Percentiles rank a stretch among this genome's conserved stretches.
Evolutionary conservation across 2,329 filamentous ascomycete genomes (phyloP).

Genomic region (Ascomycota sp.): DNA sequence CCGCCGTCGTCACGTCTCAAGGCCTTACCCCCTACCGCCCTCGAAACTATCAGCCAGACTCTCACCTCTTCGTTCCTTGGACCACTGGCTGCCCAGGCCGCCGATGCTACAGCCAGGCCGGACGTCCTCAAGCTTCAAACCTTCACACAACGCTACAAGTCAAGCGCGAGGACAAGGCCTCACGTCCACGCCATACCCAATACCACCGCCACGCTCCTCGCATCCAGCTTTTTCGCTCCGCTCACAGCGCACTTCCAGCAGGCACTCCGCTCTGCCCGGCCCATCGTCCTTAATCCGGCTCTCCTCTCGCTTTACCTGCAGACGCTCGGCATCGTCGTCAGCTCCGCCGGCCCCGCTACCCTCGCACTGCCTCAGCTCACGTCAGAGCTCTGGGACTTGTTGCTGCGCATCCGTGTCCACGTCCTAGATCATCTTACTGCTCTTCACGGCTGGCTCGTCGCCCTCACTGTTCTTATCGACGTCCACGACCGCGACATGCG

Average conservation of each 20-base stretch:
- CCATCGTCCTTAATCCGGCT: slow-evolving; percentile 50
- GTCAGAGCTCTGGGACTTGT: slow-evolving; percentile 62
- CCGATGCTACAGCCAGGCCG: slow-evolving; percentile 61
- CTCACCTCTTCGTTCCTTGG: slow-evolving; percentile 56
- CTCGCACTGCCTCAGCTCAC: slow-evolving; percentile 63
- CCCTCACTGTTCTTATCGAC: slow-evolving; percentile 61
- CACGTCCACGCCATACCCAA: slow-evolving; percentile 45
- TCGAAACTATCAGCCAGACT: slow-evolving; percentile 46
- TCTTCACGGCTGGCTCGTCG: slow-evolving; percentile 56
- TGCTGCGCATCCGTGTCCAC: slow-evolving; percentile 46
- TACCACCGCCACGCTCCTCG: slow-evolving; percentile 56
- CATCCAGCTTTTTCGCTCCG: slow-evolving; percentile 67
- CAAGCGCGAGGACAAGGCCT: slow-evolving; percentile 13
- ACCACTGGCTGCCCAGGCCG: slow-evolving; percentile 63
- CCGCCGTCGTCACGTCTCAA: slow-evolving; percentile 20
- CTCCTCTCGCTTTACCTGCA: slow-evolving; percentile 66
- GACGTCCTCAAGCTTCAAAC: slow-evolving; percentile 74
- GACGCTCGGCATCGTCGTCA: slow-evolving; percentile 64
- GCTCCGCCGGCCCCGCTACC: slow-evolving; percentile 65
- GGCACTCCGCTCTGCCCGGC: slow-evolving; percentile 29
- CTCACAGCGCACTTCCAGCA: slow-evolving; percentile 64
- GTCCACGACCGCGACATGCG: slow-evolving; percentile 56
- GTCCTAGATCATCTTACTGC: slow-evolving; percentile 43
- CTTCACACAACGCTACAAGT: slow-evolving; percentile 44
- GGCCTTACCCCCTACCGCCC: slow-evolving; percentile 32